phyloP scores from a whole-genome alignment of 2,329 filamentous ascomycete genomes.

The Nannizziopsis barbatae region DNA sequence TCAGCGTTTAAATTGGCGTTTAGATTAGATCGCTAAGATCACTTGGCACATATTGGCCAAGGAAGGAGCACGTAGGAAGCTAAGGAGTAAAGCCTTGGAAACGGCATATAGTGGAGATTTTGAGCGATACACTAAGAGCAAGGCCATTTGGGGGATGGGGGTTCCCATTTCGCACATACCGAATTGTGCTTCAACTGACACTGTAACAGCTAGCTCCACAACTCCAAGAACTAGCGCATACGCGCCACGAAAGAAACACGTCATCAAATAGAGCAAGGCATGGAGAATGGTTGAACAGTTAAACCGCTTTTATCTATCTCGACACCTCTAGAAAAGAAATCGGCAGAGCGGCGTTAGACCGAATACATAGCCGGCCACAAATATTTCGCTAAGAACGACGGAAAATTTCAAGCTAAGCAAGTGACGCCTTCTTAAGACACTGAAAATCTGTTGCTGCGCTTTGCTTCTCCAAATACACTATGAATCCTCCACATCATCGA shows the following conservation, averaged over 20 bases:
- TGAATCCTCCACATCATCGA: conserved; percentile 48
- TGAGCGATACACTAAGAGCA: too few relatives aligned
- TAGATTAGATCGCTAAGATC: conserved; percentile 1
- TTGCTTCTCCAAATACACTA: conserved; percentile 5
- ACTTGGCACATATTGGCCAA: not conserved
- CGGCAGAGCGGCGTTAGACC: conserved; percentile 6
- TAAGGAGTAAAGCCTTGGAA: not conserved
- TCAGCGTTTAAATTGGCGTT: not conserved
- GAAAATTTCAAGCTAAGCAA: not conserved
- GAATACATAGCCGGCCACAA: conserved; percentile 5
- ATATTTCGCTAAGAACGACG: conserved; percentile 1
- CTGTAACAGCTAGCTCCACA: not conserved
- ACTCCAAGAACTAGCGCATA: not conserved
- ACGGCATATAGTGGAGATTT: not conserved
- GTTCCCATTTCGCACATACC: not conserved
- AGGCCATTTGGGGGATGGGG: too few relatives aligned
- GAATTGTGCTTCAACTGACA: not conserved
- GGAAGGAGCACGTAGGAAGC: not conserved
- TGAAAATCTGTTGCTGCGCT: conserved; percentile 5
- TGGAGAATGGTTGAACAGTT: not conserved
- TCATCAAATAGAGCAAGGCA: not conserved
- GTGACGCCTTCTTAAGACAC: not conserved
- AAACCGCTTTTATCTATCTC: conserved; percentile 11
- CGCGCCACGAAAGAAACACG: not conserved
- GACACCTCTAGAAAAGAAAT: conserved; percentile 6